These are phyloP conservation scores for Colletotrichum lupini DNA, from an alignment of 2,329 filamentous ascomycete genomes.

Conservation along the genomic window DNA sequence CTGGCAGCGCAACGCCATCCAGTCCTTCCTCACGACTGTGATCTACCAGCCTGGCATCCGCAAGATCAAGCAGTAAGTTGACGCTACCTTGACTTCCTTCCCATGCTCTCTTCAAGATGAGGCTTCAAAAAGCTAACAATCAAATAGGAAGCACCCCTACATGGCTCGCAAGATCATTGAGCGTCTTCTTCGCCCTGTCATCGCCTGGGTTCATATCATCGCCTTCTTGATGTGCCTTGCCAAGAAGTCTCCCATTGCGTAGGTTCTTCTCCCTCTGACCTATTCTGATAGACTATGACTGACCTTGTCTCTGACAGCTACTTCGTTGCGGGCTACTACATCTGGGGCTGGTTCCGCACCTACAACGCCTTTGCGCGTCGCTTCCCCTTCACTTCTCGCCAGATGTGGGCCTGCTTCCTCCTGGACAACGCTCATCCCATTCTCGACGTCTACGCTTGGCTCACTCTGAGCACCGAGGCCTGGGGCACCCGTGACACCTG, in stretches of 20 bases:
- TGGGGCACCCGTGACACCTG: constrained; percentile 24
- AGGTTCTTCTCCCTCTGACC: neutral
- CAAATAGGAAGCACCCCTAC: constrained; percentile 17
- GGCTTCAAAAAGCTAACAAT: neutral
- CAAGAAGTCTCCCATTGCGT: constrained; percentile 16
- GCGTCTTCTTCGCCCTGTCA: constrained; percentile 23
- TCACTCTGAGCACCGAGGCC: constrained; percentile 22
- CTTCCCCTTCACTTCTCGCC: constrained; percentile 14
- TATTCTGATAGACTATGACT: neutral
- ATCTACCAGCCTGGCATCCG: constrained; percentile 20
- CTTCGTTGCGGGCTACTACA: constrained; percentile 24
- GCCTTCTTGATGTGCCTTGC: constrained; percentile 10
- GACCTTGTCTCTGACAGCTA: neutral
- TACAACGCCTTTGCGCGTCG: constrained; percentile 21
- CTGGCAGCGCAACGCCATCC: constrained; percentile 40
- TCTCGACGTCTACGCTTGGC: constrained; percentile 29
- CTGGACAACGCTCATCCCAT: constrained; percentile 30
- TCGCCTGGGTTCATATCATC: constrained; percentile 23
- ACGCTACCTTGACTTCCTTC: too few species aligned
- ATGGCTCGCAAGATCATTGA: constrained; percentile 35
- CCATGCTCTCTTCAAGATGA: neutral
- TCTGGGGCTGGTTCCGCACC: constrained; percentile 1
- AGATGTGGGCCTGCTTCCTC: constrained; percentile 25
- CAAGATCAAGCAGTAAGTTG: constrained; percentile 6
- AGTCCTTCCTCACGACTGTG: constrained; percentile 6